Evolutionary conservation across 306 rosid genomes (phyloP), one percentile per base, ranked within the genome.

Genomic region (Corylus heterophylla): DNA sequence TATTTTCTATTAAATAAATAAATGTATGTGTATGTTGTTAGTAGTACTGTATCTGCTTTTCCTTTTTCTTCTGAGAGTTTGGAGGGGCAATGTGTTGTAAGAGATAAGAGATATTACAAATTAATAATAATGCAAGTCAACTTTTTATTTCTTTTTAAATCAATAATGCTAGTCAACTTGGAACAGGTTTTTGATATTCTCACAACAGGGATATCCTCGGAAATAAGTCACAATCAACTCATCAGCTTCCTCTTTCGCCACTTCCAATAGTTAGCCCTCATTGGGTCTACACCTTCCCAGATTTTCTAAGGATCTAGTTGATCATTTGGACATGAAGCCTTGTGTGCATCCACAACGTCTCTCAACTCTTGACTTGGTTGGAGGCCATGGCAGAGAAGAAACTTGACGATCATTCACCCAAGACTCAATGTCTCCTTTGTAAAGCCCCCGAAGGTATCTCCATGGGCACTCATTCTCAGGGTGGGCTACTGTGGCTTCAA

Each of bases 401-500:
- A 90, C 89, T 77, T 67, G 88, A 48, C 87, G 79, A 79, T 89
- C 87, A 20, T 83, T 85, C 62, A 82, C 90, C 92, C 94, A 92
- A 27, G 86, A 83, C 4, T 64, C 17, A 67, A 69, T 71, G 79
- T 89, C 93, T 8, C 85, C 97, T 64, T 81, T 82, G 86, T 87
- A 92, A 75, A 95, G 98, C 74, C 98, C 98, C 48, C 92, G 88
- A 75, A 95, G 94, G 75, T 95, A 95, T 89, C 93, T 89, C 98
- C 98, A 95, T 1, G 98, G 83, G 80, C 98, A 90, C 85, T 95
- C 98, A 47, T 95, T 95, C 78, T 87, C 94, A 5, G 98, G 98
- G 78, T 78, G 71, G 59, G 88, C 77, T 39, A 42, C 66, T 49
- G 92, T 90, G 87, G 97, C 94, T 73, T 86, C 83, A 42, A 91